Evolutionary conservation across 164 flowering plant genomes (phyloP).

Genomic region (Vitis cinerea): DNA sequence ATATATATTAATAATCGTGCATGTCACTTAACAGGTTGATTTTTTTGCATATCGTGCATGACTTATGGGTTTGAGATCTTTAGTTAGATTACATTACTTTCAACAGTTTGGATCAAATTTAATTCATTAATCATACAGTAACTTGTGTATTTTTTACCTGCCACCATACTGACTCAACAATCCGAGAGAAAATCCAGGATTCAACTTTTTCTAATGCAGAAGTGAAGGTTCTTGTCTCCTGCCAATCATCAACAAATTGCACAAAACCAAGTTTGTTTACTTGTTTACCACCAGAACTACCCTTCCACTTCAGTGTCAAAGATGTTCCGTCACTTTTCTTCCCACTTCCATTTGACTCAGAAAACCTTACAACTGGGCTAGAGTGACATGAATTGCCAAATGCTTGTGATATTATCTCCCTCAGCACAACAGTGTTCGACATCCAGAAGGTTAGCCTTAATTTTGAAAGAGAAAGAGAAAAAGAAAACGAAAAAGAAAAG

Average conservation of each 20-base stretch:
- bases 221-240: conserved; percentile 80
- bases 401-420: conserved; percentile 80
- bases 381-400: conserved; percentile 69
- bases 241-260: conserved; percentile 81
- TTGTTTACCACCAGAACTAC: conserved; percentile 39
- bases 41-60: too few species aligned
- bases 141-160: conserved; percentile 53
- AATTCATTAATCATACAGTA: too few species aligned
- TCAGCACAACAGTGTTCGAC: conserved; percentile 83
- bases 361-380: conserved; percentile 28
- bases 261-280: conserved; percentile 35
- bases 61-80: too few species aligned
- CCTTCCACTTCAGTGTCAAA: conserved; percentile 49
- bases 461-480: neutral
- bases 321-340: conserved; percentile 42
- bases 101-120: too few species aligned
- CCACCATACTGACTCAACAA: conserved; percentile 99
- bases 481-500: too few species aligned
- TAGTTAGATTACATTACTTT: too few species aligned
- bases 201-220: conserved; percentile 83
- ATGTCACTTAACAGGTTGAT: too few species aligned
- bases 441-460: conserved; percentile 93
- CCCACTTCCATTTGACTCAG: conserved; percentile 45
- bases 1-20: too few species aligned
- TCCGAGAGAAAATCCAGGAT: conserved; percentile 91